Percentiles rank a stretch among this genome's conserved stretches.
phyloP scores from a whole-genome alignment of 1,284 basidiomycete species.

The Cryptococcus sp. region DNA sequence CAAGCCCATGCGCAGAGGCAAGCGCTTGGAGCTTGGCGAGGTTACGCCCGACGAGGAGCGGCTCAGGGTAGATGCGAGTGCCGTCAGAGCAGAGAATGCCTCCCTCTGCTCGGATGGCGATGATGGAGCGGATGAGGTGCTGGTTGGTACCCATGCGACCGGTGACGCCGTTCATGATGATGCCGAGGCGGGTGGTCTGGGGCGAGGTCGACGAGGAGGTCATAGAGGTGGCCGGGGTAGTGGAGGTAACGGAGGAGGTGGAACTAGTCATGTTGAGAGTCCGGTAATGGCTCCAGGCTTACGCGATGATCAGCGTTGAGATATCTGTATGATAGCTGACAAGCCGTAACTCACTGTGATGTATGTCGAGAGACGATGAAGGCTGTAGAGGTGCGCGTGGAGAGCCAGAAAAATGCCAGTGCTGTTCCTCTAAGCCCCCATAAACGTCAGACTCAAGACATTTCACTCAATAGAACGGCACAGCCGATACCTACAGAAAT shows the following conservation, averaged over 20 bases:
- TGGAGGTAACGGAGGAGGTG: too few relatives aligned
- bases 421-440: too few relatives aligned
- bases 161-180: slow-evolving; percentile 26
- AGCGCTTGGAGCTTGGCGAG: slow-evolving; percentile 16
- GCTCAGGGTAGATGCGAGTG: slow-evolving; percentile 18
- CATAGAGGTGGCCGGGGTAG: too few relatives aligned
- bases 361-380: too few relatives aligned
- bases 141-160: slow-evolving; percentile 27
- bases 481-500: too few relatives aligned
- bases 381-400: too few relatives aligned
- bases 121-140: slow-evolving; percentile 24
- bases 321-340: not conserved
- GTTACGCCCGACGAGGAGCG: slow-evolving; percentile 20
- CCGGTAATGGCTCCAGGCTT: not conserved
- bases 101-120: slow-evolving; percentile 20
- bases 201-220: not conserved
- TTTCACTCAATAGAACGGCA: too few relatives aligned
- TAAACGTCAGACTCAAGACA: too few relatives aligned
- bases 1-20: slow-evolving; percentile 16
- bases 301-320: too few relatives aligned
- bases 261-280: not conserved
- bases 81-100: slow-evolving; percentile 18
- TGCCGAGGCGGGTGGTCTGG: slow-evolving; percentile 12
- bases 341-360: too few relatives aligned
- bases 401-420: too few relatives aligned